These are phyloP conservation scores for Aphanomyces astaci DNA, from an alignment of 352 stramenopile species.

Conservation along the genomic window DNA sequence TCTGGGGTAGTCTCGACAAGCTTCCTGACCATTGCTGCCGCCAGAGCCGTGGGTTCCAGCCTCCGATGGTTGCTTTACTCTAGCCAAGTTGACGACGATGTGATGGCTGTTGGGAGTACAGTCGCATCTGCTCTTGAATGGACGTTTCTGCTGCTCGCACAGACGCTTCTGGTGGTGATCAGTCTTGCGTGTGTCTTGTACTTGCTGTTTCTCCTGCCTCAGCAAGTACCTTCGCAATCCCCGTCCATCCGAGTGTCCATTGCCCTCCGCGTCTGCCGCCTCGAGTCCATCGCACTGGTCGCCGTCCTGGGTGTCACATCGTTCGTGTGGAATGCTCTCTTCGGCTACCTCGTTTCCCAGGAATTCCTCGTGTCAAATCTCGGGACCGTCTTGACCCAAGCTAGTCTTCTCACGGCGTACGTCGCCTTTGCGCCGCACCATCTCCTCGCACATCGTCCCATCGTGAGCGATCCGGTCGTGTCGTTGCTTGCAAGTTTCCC, in stretches of 20 bases:
- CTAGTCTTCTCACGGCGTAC: not conserved
- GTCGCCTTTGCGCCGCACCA: not conserved
- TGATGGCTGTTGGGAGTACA: not conserved
- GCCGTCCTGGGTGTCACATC: not conserved
- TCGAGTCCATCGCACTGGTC: slow-evolving; percentile 2
- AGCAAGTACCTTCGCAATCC: slow-evolving; percentile 3
- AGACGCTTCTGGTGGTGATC: slow-evolving; percentile 5
- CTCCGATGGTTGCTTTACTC: not conserved
- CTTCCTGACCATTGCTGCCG: not conserved
- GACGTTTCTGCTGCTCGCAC: not conserved
- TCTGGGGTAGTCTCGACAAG: slow-evolving; percentile 1
- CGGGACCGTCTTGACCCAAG: not conserved
- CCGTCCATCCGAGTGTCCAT: not conserved
- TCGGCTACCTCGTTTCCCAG: not conserved
- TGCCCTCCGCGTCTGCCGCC: not conserved
- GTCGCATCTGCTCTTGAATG: not conserved
- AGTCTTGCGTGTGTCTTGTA: not conserved
- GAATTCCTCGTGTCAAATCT: not conserved
- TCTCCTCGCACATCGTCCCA: not conserved
- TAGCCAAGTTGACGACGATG: not conserved
- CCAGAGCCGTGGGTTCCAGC: not conserved
- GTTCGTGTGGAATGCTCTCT: slow-evolving; percentile 10
- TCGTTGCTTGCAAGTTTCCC: not conserved
- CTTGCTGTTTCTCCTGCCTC: slow-evolving; percentile 15
- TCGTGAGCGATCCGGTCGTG: slow-evolving; percentile 2